A percentile compares a stretch with the other conserved stretches of the same genome.
These are phyloP conservation scores for Hyphopichia wangnamkhiaoensis DNA, from an alignment of 1,139 yeast genomes.

Conservation along the genomic window DNA sequence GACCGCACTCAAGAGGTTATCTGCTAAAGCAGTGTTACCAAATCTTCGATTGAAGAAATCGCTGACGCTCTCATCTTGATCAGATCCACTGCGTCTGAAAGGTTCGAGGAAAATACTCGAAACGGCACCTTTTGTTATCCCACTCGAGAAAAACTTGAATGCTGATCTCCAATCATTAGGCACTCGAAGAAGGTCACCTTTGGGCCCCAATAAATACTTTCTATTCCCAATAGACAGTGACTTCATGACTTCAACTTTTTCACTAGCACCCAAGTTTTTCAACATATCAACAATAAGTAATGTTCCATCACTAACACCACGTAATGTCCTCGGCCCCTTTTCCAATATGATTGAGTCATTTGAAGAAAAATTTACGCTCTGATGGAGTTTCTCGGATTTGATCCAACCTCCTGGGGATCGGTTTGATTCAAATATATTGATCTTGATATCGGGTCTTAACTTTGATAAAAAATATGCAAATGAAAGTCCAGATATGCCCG, in stretches of 20 bases:
- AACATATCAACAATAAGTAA: conserved; percentile 60
- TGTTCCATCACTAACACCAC: conserved; percentile 72
- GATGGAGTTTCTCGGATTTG: conserved; percentile 41
- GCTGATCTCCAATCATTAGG: conserved; percentile 47
- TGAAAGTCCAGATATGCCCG: conserved; percentile 85
- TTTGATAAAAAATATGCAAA: conserved; percentile 71
- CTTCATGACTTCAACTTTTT: conserved; percentile 51
- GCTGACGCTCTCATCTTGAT: conserved; percentile 69
- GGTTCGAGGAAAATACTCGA: conserved; percentile 45
- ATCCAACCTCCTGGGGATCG: conserved; percentile 80
- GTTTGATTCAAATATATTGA: conserved; percentile 62
- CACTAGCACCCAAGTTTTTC: conserved; percentile 39
- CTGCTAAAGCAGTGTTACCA: conserved; percentile 55
- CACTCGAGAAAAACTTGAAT: conserved; percentile 43
- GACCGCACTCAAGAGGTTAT: conserved; percentile 75
- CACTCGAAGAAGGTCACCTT: conserved; percentile 47
- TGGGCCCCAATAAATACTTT: conserved; percentile 53
- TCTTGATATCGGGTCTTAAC: conserved; percentile 68
- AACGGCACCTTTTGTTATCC: conserved; percentile 33
- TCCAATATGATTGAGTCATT: conserved; percentile 43
- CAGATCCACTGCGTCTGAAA: conserved; percentile 23
- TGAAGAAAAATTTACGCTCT: too few relatives aligned
- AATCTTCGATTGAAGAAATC: conserved; percentile 69
- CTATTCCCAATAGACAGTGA: conserved; percentile 56
- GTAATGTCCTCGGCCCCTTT: conserved; percentile 74